A percentile compares a stretch with the other conserved stretches of the same genome.
Conservation (phyloP, 2,329 filamentous ascomycete species). For the Dothideomycetes sp. region DNA sequence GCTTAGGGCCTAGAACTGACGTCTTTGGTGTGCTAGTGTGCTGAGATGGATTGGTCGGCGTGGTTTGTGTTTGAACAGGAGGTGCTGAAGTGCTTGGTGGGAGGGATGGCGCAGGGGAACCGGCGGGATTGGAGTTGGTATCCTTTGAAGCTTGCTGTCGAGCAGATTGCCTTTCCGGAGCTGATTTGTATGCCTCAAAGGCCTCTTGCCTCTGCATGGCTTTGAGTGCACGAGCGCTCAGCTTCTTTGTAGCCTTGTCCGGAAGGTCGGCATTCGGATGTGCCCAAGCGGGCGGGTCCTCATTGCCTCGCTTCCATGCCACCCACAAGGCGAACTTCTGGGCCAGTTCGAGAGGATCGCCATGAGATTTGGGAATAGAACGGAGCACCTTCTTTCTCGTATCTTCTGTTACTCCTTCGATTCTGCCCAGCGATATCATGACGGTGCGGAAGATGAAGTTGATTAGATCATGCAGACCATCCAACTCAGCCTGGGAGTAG, state of each 20-base stretch:
- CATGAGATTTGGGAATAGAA: constrained; percentile 54
- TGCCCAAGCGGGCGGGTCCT: constrained; percentile 53
- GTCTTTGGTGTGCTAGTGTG: constrained; percentile 44
- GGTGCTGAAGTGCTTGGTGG: constrained; percentile 10
- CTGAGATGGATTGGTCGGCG: constrained; percentile 20
- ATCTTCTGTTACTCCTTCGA: constrained; percentile 52
- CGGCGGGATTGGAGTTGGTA: constrained; percentile 10
- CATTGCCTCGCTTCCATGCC: constrained; percentile 59
- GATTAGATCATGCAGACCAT: constrained; percentile 49
- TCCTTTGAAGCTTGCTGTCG: constrained; percentile 26
- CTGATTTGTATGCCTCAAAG: constrained; percentile 33
- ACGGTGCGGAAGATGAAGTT: constrained; percentile 56
- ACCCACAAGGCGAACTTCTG: constrained; percentile 56
- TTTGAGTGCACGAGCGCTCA: constrained; percentile 46
- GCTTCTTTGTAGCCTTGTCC: constrained; percentile 44
- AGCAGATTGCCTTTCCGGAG: constrained; percentile 36
- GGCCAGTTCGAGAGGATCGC: constrained; percentile 52
- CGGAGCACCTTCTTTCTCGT: constrained; percentile 50
- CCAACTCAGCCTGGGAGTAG: constrained; percentile 54
- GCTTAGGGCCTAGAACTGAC: constrained; percentile 51
- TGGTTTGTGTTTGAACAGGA: constrained; percentile 19
- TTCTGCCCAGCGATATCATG: constrained; percentile 50
- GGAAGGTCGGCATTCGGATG: constrained; percentile 47
- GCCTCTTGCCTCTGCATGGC: constrained; percentile 46
- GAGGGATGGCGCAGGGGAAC: constrained; percentile 6